Evolutionary conservation across 768 basidiomycete genomes (phyloP), one percentile per base, ranked within the genome.

Genomic region (Leucocoprinus birnbaumii): DNA sequence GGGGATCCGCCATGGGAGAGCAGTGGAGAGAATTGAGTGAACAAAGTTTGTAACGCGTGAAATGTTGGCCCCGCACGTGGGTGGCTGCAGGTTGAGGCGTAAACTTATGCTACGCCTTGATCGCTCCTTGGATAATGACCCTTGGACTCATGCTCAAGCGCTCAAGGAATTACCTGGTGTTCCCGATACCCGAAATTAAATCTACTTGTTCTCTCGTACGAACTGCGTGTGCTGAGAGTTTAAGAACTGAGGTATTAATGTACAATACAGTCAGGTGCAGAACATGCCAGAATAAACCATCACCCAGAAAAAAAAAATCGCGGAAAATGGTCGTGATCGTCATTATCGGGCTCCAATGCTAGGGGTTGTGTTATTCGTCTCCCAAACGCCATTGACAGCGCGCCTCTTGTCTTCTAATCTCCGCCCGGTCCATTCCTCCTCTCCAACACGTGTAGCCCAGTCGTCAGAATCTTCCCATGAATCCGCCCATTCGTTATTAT

Each of bases 391-490:
- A 41, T 60, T 58, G 41, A 76, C 49, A 26, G 57, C 65, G 26
- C 62, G 66, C 62, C 69, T 77, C 66, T 64, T 72, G 58, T 70
- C 69, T 43, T 71, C 74, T 44, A 72, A 58, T 59, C 73, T 66
- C 53, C 68, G 64, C 2, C 71, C 74, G 18, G 73, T 75, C 78
- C 73, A 75, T 16, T 80, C 79, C 47, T 80, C 80, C 46, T 78
- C 78, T 0, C 70, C 73, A 1, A 72, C 72, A 51, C 71, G 68
- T 35, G 75, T 73, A 13, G 72, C 80, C 84, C 81, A 85, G 45
- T 83, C 80, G 42, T 75, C 74, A 24, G 68, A 58, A 55, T 75
- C 82, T 64, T 76, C 77, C 72, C 80, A 80, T 56, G 78, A 78
- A 49, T 82, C 76, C 18, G 73, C 73, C 84, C 78, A 81, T 43